Evolutionary conservation across 2,329 filamentous ascomycete species (phyloP).

Genomic region (Aspergillus pseudotamarii): DNA sequence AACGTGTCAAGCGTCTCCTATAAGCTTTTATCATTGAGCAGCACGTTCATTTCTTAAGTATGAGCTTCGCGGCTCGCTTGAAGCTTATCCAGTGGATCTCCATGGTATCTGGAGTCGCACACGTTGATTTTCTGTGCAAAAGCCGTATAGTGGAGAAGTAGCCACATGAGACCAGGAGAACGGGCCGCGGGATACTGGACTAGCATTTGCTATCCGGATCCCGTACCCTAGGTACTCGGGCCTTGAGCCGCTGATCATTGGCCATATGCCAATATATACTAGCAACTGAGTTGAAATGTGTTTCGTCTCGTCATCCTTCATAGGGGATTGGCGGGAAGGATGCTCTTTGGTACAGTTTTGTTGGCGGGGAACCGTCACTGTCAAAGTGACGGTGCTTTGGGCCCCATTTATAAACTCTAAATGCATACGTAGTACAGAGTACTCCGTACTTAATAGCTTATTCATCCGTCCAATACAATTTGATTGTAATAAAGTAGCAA

Average conservation of each 20-base stretch:
- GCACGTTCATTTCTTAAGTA: background rate
- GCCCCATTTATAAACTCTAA: background rate
- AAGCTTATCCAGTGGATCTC: background rate
- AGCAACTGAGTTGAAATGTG: background rate
- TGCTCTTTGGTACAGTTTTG: background rate
- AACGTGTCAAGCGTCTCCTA: background rate
- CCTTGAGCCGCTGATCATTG: no score
- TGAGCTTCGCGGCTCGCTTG: background rate
- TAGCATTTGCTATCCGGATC: background rate
- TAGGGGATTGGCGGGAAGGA: background rate
- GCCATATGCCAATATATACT: background rate
- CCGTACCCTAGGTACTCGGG: background rate
- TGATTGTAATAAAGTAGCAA: background rate
- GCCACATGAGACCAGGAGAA: background rate
- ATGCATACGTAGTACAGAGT: background rate
- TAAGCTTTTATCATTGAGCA: background rate
- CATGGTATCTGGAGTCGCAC: background rate
- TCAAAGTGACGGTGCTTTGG: background rate
- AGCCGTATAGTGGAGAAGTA: background rate
- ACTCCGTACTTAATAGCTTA: background rate
- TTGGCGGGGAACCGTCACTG: background rate
- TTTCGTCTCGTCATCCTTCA: background rate
- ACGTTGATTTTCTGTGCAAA: background rate
- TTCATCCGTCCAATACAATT: no score
- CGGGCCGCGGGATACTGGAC: background rate